A percentile compares a stretch with the other conserved stretches of the same genome.
Evolutionary conservation across 257 asterid species (phyloP).

Genomic region (Salvia miltiorrhiza): DNA sequence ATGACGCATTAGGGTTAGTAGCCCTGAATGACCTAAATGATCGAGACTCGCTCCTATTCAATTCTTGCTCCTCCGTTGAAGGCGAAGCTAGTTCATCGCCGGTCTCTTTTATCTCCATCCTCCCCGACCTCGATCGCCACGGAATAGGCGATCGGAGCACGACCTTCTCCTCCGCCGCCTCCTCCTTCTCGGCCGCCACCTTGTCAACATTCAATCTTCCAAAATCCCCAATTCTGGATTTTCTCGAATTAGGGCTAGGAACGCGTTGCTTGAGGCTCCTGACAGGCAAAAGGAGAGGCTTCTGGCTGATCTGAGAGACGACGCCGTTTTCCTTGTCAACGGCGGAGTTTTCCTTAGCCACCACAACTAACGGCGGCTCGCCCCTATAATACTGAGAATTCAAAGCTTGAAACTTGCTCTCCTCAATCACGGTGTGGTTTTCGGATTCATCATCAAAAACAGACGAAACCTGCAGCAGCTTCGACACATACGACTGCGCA

Average conservation of each 20-base stretch:
- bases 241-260: slow-evolving; percentile 26
- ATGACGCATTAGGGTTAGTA: slow-evolving; percentile 24
- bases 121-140: slow-evolving; percentile 86
- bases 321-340: slow-evolving; percentile 18
- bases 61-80: slow-evolving; percentile 32
- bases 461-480: slow-evolving; percentile 76
- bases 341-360: slow-evolving; percentile 38
- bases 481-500: slow-evolving; percentile 63
- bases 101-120: slow-evolving; percentile 44
- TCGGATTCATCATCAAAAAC: slow-evolving; percentile 85
- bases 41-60: slow-evolving; percentile 26
- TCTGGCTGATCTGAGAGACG: slow-evolving; percentile 40
- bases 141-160: slow-evolving; percentile 86
- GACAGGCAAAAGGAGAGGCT: slow-evolving; percentile 81
- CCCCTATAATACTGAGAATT: slow-evolving; percentile 70
- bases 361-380: slow-evolving; percentile 48
- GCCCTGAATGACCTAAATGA: slow-evolving; percentile 29
- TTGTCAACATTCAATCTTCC: slow-evolving; percentile 23
- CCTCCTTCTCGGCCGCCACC: slow-evolving; percentile 35
- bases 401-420: slow-evolving; percentile 53
- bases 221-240: slow-evolving; percentile 23
- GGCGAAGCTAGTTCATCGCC: slow-evolving; percentile 15
- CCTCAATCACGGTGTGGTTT: slow-evolving; percentile 40
- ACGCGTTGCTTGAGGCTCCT: slow-evolving; percentile 79
- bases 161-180: slow-evolving; percentile 31